These are phyloP conservation scores for Podochytrium sp. DNA, from an alignment of 192 early-diverging fungal species.

Conservation along the genomic window DNA sequence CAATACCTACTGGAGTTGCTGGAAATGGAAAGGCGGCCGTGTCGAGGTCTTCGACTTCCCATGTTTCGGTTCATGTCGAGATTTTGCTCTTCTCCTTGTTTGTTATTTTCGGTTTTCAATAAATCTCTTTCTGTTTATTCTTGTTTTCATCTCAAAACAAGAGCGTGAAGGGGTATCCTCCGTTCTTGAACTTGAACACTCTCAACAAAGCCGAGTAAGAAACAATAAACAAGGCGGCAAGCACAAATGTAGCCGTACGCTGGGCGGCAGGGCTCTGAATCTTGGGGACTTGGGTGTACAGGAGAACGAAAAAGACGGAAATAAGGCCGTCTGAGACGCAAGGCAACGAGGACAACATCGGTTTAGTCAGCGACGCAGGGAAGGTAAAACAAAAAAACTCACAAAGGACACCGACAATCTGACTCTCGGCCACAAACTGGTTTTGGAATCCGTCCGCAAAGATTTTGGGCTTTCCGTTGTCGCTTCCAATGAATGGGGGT, in stretches of 20 bases:
- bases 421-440: conserved; percentile 73
- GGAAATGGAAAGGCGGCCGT: too few species aligned
- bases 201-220: conserved; percentile 66
- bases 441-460: conserved; percentile 70
- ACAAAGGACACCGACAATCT: conserved; percentile 76
- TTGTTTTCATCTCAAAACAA: too few species aligned
- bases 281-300: conserved; percentile 57
- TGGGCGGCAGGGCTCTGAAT: conserved; percentile 60
- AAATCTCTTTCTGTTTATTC: too few species aligned
- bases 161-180: conserved; percentile 68
- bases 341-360: neutral
- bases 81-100: too few species aligned
- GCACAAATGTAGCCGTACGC: conserved; percentile 59
- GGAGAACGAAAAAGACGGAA: conserved; percentile 55
- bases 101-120: too few species aligned
- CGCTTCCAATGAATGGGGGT: conserved; percentile 63
- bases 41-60: too few species aligned
- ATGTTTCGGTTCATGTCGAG: too few species aligned
- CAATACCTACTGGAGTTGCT: too few species aligned
- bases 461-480: conserved; percentile 59
- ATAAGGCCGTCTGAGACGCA: conserved; percentile 63
- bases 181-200: conserved; percentile 74
- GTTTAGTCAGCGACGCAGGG: neutral
- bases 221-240: conserved; percentile 64
- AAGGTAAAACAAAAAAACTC: conserved; percentile 30